These are phyloP conservation scores for Hygrocybe coccinea DNA, from an alignment of 768 basidiomycete species.

Conservation along the genomic window DNA sequence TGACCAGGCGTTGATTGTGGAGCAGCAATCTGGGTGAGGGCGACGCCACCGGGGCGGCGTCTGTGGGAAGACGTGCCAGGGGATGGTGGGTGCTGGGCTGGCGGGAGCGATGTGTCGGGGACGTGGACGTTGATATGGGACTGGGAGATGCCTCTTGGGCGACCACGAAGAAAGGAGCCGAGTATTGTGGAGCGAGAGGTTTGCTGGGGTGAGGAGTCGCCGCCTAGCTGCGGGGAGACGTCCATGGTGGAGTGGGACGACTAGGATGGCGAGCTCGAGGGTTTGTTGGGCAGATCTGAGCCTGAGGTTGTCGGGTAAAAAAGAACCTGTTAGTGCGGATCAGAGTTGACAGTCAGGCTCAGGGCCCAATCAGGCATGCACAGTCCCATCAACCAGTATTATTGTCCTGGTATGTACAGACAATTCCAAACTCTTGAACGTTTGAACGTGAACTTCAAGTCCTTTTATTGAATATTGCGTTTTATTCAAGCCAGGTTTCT, in stretches of 20 bases:
- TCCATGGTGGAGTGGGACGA: background rate
- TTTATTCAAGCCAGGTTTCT: no score
- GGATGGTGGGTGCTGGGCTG: slow-evolving; percentile 33
- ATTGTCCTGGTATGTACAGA: no score
- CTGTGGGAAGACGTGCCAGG: slow-evolving; percentile 28
- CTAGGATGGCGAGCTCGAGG: no score
- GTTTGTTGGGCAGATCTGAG: no score
- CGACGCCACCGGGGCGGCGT: slow-evolving; percentile 34
- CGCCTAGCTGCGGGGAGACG: background rate
- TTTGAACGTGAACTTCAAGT: no score
- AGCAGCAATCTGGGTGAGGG: slow-evolving; percentile 29
- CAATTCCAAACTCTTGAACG: no score
- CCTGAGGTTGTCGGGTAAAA: no score
- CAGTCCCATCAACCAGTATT: no score
- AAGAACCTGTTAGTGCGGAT: no score
- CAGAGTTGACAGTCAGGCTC: no score
- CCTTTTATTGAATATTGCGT: no score
- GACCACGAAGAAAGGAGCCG: slow-evolving; percentile 64
- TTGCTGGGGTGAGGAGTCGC: background rate
- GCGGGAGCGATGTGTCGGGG: slow-evolving; percentile 38
- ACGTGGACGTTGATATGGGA: slow-evolving; percentile 44
- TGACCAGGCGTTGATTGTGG: slow-evolving; percentile 28
- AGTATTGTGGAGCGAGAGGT: slow-evolving; percentile 57
- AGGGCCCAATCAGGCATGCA: no score
- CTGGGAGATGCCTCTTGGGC: slow-evolving; percentile 64